These are phyloP conservation scores for Aspergillus fumigatiaffinis DNA, from an alignment of 2,329 filamentous ascomycete species.

Conservation along the genomic window DNA sequence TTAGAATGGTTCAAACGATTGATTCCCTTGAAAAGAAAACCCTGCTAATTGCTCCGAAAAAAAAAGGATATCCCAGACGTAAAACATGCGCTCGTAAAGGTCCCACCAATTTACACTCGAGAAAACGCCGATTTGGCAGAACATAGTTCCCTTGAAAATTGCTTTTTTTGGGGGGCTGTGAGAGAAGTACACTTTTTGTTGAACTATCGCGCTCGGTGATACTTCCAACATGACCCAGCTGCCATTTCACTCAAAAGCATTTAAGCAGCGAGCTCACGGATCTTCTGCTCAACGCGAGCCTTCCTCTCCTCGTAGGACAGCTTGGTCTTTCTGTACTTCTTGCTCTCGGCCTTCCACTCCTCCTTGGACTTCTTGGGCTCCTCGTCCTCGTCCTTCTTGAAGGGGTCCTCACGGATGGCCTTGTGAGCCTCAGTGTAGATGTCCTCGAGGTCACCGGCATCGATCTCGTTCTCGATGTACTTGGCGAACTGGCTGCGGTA, in stretches of 20 bases:
- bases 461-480: slow-evolving; percentile 95
- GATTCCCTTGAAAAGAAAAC: slow-evolving; percentile 15
- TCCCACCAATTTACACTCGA: slow-evolving; percentile 28
- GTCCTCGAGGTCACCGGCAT: slow-evolving; percentile 96
- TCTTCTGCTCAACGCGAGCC: slow-evolving; percentile 82
- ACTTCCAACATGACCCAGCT: slow-evolving; percentile 17
- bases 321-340: slow-evolving; percentile 80
- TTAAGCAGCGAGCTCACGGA: slow-evolving; percentile 65
- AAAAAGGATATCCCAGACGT: slow-evolving; percentile 16
- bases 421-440: slow-evolving; percentile 92
- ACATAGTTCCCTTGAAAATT: slow-evolving; percentile 22
- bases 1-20: slow-evolving; percentile 18
- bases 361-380: slow-evolving; percentile 94
- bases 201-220: slow-evolving; percentile 22
- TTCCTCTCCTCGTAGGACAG: slow-evolving; percentile 79
- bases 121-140: slow-evolving; percentile 22
- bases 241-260: slow-evolving; percentile 13
- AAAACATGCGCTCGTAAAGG: slow-evolving; percentile 23
- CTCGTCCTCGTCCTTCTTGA: slow-evolving; percentile 77
- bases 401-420: slow-evolving; percentile 95
- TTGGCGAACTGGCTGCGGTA: slow-evolving; percentile 97
- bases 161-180: slow-evolving; percentile 17
- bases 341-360: slow-evolving; percentile 90
- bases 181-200: slow-evolving; percentile 22
- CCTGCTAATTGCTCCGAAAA: slow-evolving; percentile 27